phyloP scores from a whole-genome alignment of 208 protist genomes.

The Vickermania spadyakhi region DNA sequence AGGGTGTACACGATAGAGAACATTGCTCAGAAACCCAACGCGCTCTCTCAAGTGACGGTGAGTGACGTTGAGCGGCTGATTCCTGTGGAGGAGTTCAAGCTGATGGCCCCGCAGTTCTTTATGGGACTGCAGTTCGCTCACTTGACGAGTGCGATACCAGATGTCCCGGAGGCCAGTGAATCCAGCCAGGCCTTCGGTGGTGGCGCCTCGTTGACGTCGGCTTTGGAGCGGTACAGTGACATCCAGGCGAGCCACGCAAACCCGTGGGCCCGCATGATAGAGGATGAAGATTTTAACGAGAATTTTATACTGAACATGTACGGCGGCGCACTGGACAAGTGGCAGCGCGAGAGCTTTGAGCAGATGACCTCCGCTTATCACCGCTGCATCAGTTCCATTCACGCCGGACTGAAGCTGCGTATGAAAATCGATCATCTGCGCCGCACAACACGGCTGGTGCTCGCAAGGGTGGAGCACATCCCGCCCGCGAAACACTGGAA shows the following conservation, averaged over 20 bases:
- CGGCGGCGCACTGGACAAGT: conserved; percentile 81
- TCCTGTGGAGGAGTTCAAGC: conserved; percentile 55
- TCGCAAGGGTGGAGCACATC: conserved; percentile 73
- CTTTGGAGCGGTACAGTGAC: conserved; percentile 25
- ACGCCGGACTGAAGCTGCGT: conserved; percentile 38
- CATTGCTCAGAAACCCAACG: conserved; percentile 57
- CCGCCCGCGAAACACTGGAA: conserved; percentile 63
- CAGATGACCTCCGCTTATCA: conserved; percentile 78
- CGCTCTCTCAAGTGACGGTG: conserved; percentile 40
- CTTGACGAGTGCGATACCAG: conserved; percentile 54
- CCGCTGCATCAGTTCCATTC: conserved; percentile 43
- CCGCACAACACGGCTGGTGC: conserved; percentile 70
- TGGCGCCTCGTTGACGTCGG: conserved; percentile 21
- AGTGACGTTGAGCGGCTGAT: conserved; percentile 54
- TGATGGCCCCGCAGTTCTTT: conserved; percentile 83
- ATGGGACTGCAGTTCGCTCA: conserved; percentile 74
- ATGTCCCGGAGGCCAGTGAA: conserved; percentile 16
- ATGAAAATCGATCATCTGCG: conserved; percentile 74
- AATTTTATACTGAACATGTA: conserved; percentile 87
- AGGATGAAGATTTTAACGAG: conserved; percentile 89
- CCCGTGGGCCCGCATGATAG: conserved; percentile 77
- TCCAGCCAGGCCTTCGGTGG: too few species aligned
- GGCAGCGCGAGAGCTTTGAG: conserved; percentile 76
- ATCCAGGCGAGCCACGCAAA: conserved; percentile 37
- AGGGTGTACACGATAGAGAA: conserved; percentile 59